Evolutionary conservation across 2,329 filamentous ascomycete species (phyloP), one percentile per base, ranked within the genome.

Genomic region (Aspergillus candidus): DNA sequence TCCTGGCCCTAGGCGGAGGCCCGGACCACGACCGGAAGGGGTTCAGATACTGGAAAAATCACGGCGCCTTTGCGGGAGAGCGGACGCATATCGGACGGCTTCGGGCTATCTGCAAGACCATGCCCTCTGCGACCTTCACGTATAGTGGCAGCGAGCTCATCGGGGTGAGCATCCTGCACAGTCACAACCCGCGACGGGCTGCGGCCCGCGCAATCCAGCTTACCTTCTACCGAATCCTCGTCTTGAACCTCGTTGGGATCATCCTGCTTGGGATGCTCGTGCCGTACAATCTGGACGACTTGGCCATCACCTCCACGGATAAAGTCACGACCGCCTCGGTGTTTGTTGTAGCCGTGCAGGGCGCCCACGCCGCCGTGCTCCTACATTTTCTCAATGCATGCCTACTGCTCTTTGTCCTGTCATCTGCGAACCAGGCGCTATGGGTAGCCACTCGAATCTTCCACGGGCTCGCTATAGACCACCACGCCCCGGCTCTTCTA

Each of bases 141-240:
- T 90, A 86, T 59, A 74, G 88, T 5, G 85, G 84, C 44, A 86
- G 84, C 10, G 85, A 89, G 61, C 72, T 88, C 17, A 81, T 88
- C 40, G 84, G 84, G 67, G 82, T 89, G 15, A 87, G 83, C 0
- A 81, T 87, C 34, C 82, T 82, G 37, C 83, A 88, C 65, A 83
- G 84, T 0, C 83, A 87, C 65, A 88, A 89, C 67, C 84, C 86
- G 1, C 78, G 83, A 59, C 80, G 79, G 64, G 84, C 80, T 15
- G 82, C 90, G 40, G 85, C 85, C 10, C 79, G 82, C 48, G 85
- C 85, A 41, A 88, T 89, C 71, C 84, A 80, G 62, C 75, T 88
- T 36, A 89, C 84, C 46, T 89, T 90, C 64, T 90, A 80, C 70
- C 84, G 86, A 44, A 88, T 90, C 60, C 67, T 88, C 54, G 72